Evolutionary conservation across 805 yeast genomes (phyloP), one percentile per base, ranked within the genome.

Genomic region (Kockiozyma suomiensis): DNA sequence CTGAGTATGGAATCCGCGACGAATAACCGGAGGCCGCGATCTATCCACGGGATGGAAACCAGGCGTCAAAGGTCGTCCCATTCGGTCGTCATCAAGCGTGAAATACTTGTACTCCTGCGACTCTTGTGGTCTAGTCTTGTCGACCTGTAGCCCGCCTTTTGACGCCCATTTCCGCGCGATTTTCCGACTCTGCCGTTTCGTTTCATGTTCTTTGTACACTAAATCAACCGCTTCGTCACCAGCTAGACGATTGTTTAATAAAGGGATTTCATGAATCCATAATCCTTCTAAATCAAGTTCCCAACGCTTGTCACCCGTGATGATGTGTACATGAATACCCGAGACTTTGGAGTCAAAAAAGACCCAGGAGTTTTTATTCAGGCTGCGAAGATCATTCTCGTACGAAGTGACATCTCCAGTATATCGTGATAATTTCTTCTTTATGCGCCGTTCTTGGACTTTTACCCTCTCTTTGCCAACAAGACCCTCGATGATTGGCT

Each of bases 401-500:
- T 82, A 82, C 0, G 79, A 78, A 0, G 85, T 79, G 53, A 80
- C 76, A 15, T 81, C 80, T 15, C 78, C 78, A n/a, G 79, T 75
- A 68, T 82, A 82, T 56, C 83, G 76, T 40, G 86, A 85, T 45
- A 75, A 70, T 64, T 83, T 77, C 51, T 80, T 81, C 41, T 78
- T 78, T 59, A 85, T 70, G 59, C 88, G 74, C 55, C 82, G 80
- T 58, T 77, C 80, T 58, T 78, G 77, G 59, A 79, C 79, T 48
- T 83, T 79, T 25, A 84, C 75, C 26, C 80, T 79, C 41, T 84
- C 83, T 7, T 82, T 76, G 37, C 86, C 86, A 1, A 85, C 78
- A 55, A 87, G 75, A 0, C 97, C 98, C 68, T 91, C 97, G 2
- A 85, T 76, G 4, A 73, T 69, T 0, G 94, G 86, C 0, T 80